Percentiles rank a stretch among this genome's conserved stretches.
Evolutionary conservation across 257 asterid genomes (phyloP).

Genomic region (Leonotis leonurus): DNA sequence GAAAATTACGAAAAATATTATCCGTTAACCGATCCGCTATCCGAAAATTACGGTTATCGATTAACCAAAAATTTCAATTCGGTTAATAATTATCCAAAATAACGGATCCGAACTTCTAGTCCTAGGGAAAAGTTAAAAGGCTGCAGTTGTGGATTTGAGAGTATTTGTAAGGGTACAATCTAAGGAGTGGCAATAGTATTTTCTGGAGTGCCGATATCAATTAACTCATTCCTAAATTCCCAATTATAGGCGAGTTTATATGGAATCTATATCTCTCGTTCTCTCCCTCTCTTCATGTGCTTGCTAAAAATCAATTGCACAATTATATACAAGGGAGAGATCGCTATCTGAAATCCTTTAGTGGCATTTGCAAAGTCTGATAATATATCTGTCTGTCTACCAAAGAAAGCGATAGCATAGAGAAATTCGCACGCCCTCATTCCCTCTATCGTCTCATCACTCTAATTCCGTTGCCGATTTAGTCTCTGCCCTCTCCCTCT

Average conservation of each 20-base stretch:
- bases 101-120: too few relatives aligned
- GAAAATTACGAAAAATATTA: too few relatives aligned
- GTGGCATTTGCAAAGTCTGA: conserved; percentile 19
- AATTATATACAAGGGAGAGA: conserved; percentile 19
- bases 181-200: background rate
- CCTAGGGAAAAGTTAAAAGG: conserved; percentile 19
- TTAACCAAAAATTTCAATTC: too few relatives aligned
- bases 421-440: conserved; percentile 12
- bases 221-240: background rate
- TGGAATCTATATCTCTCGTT: conserved; percentile 6
- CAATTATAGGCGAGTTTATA: too few relatives aligned
- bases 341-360: conserved; percentile 32
- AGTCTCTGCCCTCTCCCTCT: background rate
- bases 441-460: background rate
- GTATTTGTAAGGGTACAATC: conserved; percentile 33
- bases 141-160: conserved; percentile 16
- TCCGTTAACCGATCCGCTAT: too few relatives aligned
- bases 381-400: background rate
- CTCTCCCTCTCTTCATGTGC: conserved; percentile 4
- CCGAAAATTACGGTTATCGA: too few relatives aligned
- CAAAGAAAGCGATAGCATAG: conserved; percentile 25
- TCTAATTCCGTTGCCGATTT: conserved; percentile 14
- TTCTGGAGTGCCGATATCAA: conserved; percentile 18
- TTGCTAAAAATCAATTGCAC: conserved; percentile 22
- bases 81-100: too few relatives aligned